A percentile compares a stretch with the other conserved stretches of the same genome.
phyloP scores from a whole-genome alignment of 2,329 filamentous ascomycete genomes.

The Aspergillus phoenicis region DNA sequence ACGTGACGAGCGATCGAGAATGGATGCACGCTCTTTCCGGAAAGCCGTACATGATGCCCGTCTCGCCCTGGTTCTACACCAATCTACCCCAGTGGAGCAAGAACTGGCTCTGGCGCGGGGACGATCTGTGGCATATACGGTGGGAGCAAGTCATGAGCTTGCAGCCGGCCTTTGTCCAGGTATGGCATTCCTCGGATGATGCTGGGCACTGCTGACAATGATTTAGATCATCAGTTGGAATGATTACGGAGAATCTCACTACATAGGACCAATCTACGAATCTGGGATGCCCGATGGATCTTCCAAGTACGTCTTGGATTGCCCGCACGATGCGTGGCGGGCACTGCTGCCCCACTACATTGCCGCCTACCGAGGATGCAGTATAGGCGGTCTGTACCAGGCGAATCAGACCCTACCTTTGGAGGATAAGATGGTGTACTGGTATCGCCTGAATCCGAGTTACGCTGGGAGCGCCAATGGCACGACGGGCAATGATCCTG shows the following conservation, averaged over 20 bases:
- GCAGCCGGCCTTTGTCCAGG: constrained; percentile 53
- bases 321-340: constrained; percentile 33
- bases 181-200: constrained; percentile 15
- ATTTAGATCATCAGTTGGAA: constrained; percentile 60
- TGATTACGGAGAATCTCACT: constrained; percentile 63
- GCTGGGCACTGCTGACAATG: not conserved
- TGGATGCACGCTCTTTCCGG: constrained; percentile 44
- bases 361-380: constrained; percentile 33
- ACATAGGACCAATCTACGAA: constrained; percentile 55
- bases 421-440: constrained; percentile 37
- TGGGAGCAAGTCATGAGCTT: constrained; percentile 58
- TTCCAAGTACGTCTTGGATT: constrained; percentile 26
- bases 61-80: constrained; percentile 62
- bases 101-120: constrained; percentile 66
- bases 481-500: constrained; percentile 39
- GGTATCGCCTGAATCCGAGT: constrained; percentile 39
- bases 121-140: constrained; percentile 62
- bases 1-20: constrained; percentile 37
- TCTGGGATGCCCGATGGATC: constrained; percentile 55
- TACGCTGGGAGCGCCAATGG: constrained; percentile 31
- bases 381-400: constrained; percentile 27
- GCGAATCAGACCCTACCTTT: constrained; percentile 19
- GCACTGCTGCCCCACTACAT: constrained; percentile 38
- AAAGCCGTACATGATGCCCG: constrained; percentile 57
- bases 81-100: constrained; percentile 59